phyloP scores from a whole-genome alignment of 495 filamentous ascomycete species.

The Cryomyces antarcticus region DNA sequence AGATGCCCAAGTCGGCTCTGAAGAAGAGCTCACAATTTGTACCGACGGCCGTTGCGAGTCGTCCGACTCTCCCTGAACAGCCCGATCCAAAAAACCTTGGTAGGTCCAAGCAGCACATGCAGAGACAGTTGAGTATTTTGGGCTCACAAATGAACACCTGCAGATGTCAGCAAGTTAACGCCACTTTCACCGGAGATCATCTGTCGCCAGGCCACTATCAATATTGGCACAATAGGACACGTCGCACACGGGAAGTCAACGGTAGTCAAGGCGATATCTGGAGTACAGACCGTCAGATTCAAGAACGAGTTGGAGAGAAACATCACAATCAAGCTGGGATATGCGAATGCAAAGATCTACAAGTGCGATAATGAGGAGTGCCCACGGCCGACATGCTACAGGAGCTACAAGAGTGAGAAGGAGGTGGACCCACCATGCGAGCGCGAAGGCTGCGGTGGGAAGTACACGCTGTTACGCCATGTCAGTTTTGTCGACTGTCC shows the following conservation, averaged over 20 bases:
- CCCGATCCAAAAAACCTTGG: constrained; percentile 72
- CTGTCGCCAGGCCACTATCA: constrained; percentile 90
- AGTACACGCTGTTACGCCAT: constrained; percentile 66
- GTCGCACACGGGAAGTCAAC: constrained; percentile 98
- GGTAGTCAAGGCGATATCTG: constrained; percentile 96
- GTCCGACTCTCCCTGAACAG: constrained; percentile 52
- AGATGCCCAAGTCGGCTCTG: constrained; percentile 42
- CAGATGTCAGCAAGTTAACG: constrained; percentile 51
- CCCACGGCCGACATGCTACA: constrained; percentile 85
- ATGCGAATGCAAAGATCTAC: constrained; percentile 98
- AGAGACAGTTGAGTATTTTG: no score
- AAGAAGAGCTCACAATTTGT: constrained; percentile 33
- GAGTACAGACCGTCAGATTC: constrained; percentile 95
- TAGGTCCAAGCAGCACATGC: no score
- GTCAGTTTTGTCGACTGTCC: constrained; percentile 90
- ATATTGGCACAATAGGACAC: constrained; percentile 96
- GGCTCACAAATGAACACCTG: no score
- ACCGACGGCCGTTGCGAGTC: constrained; percentile 33
- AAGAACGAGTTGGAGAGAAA: constrained; percentile 98
- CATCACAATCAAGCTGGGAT: constrained; percentile 98
- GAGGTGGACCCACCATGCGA: constrained; percentile 91
- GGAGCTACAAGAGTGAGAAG: constrained; percentile 95
- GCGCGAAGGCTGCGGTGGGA: constrained; percentile 70
- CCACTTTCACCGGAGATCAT: constrained; percentile 94
- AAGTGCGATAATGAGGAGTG: constrained; percentile 86